Conservation (phyloP, 2,329 filamentous ascomycete species). For the Xylaria sp. region DNA sequence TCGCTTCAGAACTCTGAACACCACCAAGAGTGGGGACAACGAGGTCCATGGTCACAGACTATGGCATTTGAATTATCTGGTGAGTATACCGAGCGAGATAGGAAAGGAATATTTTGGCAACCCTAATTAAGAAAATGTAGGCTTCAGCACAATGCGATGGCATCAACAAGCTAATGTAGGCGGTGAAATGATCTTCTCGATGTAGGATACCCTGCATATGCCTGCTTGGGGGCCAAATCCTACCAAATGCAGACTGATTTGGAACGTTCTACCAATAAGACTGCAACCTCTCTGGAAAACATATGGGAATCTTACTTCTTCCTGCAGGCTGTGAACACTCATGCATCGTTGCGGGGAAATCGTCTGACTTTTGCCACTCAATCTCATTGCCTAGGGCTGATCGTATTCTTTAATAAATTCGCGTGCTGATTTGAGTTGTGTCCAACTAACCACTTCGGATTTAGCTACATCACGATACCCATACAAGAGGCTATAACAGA, state of each 20-base stretch:
- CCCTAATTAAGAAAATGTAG: background rate
- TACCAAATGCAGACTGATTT: background rate
- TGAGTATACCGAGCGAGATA: background rate
- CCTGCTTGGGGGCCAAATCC: constrained; percentile 5
- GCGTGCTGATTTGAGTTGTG: background rate
- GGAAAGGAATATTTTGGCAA: background rate
- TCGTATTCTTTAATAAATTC: background rate
- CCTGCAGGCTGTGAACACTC: background rate
- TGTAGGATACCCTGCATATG: background rate
- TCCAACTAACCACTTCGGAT: constrained; percentile 1
- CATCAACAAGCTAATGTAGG: no score
- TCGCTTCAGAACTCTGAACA: background rate
- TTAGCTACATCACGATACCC: background rate
- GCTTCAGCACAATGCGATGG: background rate
- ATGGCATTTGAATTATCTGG: constrained; percentile 2
- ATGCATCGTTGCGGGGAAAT: background rate
- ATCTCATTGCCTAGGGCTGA: no score
- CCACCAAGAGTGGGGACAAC: background rate
- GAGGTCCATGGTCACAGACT: constrained; percentile 7
- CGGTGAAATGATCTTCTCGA: background rate
- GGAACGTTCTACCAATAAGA: no score
- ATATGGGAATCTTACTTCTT: no score
- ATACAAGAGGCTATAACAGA: background rate
- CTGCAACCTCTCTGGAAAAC: no score
- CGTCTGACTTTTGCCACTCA: background rate